These are phyloP conservation scores for Podaxis sp. DNA, from an alignment of 768 basidiomycete genomes.

Conservation along the genomic window DNA sequence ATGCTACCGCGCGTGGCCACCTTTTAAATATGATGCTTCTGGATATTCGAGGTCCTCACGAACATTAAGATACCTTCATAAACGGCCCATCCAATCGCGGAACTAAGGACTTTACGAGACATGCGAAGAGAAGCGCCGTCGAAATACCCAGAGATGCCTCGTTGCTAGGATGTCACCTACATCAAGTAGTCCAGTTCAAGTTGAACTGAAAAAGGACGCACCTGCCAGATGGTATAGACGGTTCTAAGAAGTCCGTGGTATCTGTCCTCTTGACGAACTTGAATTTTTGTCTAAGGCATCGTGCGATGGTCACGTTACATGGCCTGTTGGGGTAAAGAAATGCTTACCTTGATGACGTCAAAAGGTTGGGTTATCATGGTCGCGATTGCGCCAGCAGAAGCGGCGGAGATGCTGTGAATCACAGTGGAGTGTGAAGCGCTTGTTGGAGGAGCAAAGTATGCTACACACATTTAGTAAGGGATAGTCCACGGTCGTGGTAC, in stretches of 20 bases:
- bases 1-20: background rate
- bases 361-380: constrained; percentile 90
- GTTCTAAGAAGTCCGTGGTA: constrained; percentile 76
- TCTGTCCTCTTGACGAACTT: constrained; percentile 76
- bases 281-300: constrained; percentile 75
- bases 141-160: constrained; percentile 79
- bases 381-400: constrained; percentile 80
- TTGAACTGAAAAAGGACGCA: constrained; percentile 31
- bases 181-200: background rate
- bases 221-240: constrained; percentile 64
- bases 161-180: constrained; percentile 52
- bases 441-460: constrained; percentile 40
- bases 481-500: background rate
- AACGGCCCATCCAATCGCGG: constrained; percentile 90
- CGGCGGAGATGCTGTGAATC: constrained; percentile 68
- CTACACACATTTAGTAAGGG: constrained; percentile 15
- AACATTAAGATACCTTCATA: constrained; percentile 79
- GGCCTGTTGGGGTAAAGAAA: background rate
- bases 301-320: background rate
- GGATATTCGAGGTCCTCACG: constrained; percentile 26
- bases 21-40: constrained; percentile 5
- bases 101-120: constrained; percentile 83
- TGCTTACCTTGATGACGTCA: constrained; percentile 83
- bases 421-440: constrained; percentile 46
- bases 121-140: constrained; percentile 83